phyloP scores from a whole-genome alignment of 225 moss, liverwort and hornwort species.

The Marchantia polymorpha region DNA sequence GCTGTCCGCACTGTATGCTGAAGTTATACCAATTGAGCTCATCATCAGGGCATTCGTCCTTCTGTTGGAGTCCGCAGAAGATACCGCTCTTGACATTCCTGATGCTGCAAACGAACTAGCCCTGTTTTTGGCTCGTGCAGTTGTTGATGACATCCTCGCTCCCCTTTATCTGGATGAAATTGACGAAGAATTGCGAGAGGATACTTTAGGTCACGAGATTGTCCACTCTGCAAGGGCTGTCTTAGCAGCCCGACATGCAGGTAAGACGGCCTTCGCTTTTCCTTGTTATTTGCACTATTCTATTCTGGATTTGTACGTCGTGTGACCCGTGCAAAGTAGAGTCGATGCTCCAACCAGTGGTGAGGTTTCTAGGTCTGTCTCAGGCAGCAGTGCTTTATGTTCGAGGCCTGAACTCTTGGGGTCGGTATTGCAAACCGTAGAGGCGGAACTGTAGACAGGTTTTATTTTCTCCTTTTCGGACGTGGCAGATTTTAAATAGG shows the following conservation, averaged over 20 bases:
- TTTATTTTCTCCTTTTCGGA: too few relatives aligned
- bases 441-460: too few relatives aligned
- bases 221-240: constrained; percentile 77
- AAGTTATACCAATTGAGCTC: constrained; percentile 81
- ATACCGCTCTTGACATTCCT: constrained; percentile 92
- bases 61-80: constrained; percentile 89
- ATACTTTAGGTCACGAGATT: constrained; percentile 80
- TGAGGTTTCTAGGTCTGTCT: too few relatives aligned
- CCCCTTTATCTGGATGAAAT: constrained; percentile 89
- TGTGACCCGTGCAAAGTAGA: too few relatives aligned
- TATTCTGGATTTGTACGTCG: too few relatives aligned
- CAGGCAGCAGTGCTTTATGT: too few relatives aligned
- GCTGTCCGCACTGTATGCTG: constrained; percentile 86
- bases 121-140: constrained; percentile 87
- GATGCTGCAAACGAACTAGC: constrained; percentile 88
- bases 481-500: neutral
- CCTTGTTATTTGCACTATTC: neutral
- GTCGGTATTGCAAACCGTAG: too few relatives aligned
- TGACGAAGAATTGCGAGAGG: constrained; percentile 74
- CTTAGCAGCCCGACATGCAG: constrained; percentile 78
- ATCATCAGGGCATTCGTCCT: constrained; percentile 76
- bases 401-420: too few relatives aligned
- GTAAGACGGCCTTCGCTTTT: constrained; percentile 17
- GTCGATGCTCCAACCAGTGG: too few relatives aligned
- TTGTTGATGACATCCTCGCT: constrained; percentile 91